A percentile compares a stretch with the other conserved stretches of the same genome.
phyloP scores from a whole-genome alignment of 2,329 filamentous ascomycete genomes.

The Alternaria hordeiaustralica region DNA sequence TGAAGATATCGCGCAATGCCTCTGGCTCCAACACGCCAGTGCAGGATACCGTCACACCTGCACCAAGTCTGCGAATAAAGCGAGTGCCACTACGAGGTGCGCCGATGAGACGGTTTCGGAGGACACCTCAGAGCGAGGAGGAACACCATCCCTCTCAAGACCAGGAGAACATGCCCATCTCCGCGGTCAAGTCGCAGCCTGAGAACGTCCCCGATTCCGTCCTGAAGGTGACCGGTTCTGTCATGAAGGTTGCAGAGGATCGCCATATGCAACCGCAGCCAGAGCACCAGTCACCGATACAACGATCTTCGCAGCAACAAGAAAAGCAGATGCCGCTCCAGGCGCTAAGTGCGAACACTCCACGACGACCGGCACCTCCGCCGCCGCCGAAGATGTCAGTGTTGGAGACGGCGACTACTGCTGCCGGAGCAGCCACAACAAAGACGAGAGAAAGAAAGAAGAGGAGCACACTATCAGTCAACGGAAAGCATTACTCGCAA shows the following conservation, averaged over 20 bases:
- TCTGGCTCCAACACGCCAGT: constrained; percentile 47
- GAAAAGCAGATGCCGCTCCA: constrained; percentile 59
- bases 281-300: constrained; percentile 38
- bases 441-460: constrained; percentile 75
- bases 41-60: constrained; percentile 49
- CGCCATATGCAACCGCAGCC: constrained; percentile 28
- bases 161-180: constrained; percentile 78
- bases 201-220: constrained; percentile 38
- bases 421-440: constrained; percentile 79
- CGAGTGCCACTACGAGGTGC: constrained; percentile 48
- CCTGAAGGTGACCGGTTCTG: constrained; percentile 42
- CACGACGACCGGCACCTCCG: constrained; percentile 74
- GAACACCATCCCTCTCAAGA: constrained; percentile 62
- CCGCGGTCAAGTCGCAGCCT: constrained; percentile 35
- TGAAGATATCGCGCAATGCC: constrained; percentile 45
- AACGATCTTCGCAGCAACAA: constrained; percentile 47
- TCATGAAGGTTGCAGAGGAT: constrained; percentile 44
- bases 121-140: constrained; percentile 50
- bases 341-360: constrained; percentile 70
- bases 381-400: constrained; percentile 97
- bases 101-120: constrained; percentile 47
- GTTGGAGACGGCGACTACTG: constrained; percentile 86
- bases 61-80: constrained; percentile 49
- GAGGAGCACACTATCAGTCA: constrained; percentile 83
- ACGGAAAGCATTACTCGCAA: constrained; percentile 88